phyloP scores from a whole-genome alignment of 2,329 filamentous ascomycete genomes.

The Aspergillus sojae region DNA sequence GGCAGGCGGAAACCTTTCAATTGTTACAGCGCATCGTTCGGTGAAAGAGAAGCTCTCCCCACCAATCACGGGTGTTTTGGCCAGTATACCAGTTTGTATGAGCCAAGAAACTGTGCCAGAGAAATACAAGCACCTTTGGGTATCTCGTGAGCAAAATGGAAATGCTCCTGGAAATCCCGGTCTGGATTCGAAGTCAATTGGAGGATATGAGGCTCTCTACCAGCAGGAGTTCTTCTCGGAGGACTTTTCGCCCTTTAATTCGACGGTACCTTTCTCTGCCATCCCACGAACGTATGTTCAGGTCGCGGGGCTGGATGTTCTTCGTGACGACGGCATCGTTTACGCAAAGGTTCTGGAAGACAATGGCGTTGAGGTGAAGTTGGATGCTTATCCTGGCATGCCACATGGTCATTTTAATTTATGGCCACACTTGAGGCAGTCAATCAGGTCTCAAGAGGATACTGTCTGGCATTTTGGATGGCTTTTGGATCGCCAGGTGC shows the following conservation, averaged over 20 bases:
- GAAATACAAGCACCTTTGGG: background rate
- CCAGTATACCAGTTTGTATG: background rate
- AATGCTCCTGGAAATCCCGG: background rate
- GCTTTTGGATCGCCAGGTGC: background rate
- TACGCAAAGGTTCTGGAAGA: background rate
- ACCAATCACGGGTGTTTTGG: background rate
- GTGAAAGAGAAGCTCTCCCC: background rate
- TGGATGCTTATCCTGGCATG: background rate
- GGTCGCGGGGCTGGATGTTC: background rate
- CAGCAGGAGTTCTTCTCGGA: background rate
- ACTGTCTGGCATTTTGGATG: background rate
- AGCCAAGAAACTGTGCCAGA: background rate
- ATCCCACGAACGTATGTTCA: background rate
- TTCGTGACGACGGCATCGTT: background rate
- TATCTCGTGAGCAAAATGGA: background rate
- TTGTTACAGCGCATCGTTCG: background rate
- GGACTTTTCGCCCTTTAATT: background rate
- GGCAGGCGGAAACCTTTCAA: background rate
- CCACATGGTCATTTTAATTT: background rate
- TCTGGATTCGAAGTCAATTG: background rate
- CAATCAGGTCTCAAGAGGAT: background rate
- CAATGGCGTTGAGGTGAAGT: background rate
- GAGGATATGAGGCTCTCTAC: background rate
- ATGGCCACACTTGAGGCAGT: background rate
- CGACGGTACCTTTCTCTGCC: background rate